phyloP scores from a whole-genome alignment of 2,329 filamentous ascomycete species.

The Erysiphe pulchra region DNA sequence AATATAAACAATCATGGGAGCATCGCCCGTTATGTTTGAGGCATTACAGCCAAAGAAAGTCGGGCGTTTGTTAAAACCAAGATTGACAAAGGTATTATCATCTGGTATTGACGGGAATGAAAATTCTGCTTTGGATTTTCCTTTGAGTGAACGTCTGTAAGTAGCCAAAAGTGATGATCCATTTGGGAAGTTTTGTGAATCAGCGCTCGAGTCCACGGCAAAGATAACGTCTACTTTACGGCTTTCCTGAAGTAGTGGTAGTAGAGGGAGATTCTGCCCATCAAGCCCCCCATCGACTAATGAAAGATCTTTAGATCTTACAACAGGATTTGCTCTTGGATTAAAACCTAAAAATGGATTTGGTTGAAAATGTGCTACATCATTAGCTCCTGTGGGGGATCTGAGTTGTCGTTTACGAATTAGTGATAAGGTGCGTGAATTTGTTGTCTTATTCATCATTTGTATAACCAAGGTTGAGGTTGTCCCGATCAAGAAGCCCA shows the following conservation, averaged over 20 bases:
- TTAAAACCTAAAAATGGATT: constrained; percentile 53
- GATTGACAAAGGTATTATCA: constrained; percentile 52
- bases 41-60: constrained; percentile 61
- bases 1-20: constrained; percentile 64
- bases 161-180: constrained; percentile 50
- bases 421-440: constrained; percentile 8
- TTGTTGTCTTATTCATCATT: constrained; percentile 21
- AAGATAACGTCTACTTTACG: constrained; percentile 58
- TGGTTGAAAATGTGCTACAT: constrained; percentile 48
- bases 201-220: constrained; percentile 53
- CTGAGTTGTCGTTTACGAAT: constrained; percentile 19
- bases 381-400: constrained; percentile 36
- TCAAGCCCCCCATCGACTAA: constrained; percentile 62
- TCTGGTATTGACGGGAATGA: constrained; percentile 49
- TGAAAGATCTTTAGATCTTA: constrained; percentile 27
- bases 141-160: constrained; percentile 36
- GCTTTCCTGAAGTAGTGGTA: constrained; percentile 50
- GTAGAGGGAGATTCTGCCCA: constrained; percentile 52
- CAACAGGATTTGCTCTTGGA: constrained; percentile 29
- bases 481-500: constrained; percentile 65
- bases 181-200: constrained; percentile 51
- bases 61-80: constrained; percentile 46
- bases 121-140: constrained; percentile 35
- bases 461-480: constrained; percentile 68
- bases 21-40: constrained; percentile 28